phyloP scores from a whole-genome alignment of 176 grass and related monocot species.

The Chrysopogon serrulatus region DNA sequence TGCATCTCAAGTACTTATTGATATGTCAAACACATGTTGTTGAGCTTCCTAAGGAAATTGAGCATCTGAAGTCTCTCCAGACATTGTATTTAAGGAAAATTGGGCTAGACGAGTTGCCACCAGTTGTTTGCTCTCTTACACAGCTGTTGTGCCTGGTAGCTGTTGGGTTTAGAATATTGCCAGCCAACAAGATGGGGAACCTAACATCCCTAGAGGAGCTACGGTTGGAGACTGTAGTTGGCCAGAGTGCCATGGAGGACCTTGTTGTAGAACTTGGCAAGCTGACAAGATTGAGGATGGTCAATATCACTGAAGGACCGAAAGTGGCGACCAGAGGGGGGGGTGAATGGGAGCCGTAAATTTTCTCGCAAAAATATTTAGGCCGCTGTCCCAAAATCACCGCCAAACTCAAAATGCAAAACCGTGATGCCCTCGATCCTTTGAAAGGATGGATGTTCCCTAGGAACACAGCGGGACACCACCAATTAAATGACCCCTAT shows the following conservation, averaged over 20 bases:
- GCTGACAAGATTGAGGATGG: background rate
- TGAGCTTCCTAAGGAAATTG: background rate
- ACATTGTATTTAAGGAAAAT: background rate
- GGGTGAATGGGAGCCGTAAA: no score
- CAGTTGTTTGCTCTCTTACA: background rate
- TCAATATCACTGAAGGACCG: no score
- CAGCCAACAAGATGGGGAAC: background rate
- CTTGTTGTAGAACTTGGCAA: background rate
- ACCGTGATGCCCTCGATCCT: no score
- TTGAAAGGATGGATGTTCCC: no score
- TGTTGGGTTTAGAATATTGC: background rate
- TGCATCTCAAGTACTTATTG: background rate
- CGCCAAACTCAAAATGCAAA: no score
- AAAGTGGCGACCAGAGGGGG: no score
- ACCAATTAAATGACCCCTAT: no score
- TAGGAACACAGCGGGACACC: no score
- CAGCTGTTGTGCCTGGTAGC: background rate
- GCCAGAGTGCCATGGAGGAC: background rate
- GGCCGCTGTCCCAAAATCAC: no score
- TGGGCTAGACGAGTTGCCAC: background rate
- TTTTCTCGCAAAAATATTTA: no score
- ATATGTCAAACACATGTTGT: background rate
- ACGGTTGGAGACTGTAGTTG: fast-evolving
- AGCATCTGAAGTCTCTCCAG: background rate
- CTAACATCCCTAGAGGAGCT: background rate